phyloP scores from a whole-genome alignment of 1,139 yeast genomes.

The Candida sp. region DNA sequence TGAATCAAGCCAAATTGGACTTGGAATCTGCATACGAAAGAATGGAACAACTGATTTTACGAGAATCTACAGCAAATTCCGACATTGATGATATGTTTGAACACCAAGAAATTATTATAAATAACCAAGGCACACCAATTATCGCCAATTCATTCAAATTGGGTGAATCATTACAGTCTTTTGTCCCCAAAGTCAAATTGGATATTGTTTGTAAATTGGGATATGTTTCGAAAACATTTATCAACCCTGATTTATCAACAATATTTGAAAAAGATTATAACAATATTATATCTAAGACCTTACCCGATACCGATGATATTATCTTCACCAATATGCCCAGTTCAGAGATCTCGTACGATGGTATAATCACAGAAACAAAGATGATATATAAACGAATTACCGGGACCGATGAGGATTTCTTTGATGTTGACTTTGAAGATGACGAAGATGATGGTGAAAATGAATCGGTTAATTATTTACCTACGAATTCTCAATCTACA shows the following conservation, averaged over 20 bases:
- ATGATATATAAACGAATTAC: constrained; percentile 71
- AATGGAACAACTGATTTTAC: constrained; percentile 72
- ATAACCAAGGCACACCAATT: constrained; percentile 62
- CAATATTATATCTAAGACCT: constrained; percentile 28
- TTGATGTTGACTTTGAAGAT: constrained; percentile 94
- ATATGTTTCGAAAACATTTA: constrained; percentile 70
- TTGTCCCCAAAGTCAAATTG: constrained; percentile 77
- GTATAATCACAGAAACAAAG: constrained; percentile 80
- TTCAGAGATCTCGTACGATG: constrained; percentile 86
- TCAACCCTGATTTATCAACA: constrained; percentile 39
- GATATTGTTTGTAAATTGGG: constrained; percentile 77
- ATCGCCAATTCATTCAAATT: constrained; percentile 73
- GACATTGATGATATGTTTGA: constrained; percentile 42
- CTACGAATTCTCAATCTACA: constrained; percentile 4
- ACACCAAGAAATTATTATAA: constrained; percentile 53
- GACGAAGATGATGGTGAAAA: constrained; percentile 59
- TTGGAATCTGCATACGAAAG: constrained; percentile 77
- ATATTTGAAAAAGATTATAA: constrained; percentile 19
- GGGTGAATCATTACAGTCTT: constrained; percentile 80
- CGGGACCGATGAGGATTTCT: constrained; percentile 93
- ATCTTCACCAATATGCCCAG: constrained; percentile 74
- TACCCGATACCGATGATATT: constrained; percentile 40
- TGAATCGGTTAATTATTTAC: constrained; percentile 7
- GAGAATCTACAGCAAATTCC: constrained; percentile 60
- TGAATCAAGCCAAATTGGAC: constrained; percentile 65